phyloP scores from a whole-genome alignment of 176 grass and related monocot species.

The Poa annua region DNA sequence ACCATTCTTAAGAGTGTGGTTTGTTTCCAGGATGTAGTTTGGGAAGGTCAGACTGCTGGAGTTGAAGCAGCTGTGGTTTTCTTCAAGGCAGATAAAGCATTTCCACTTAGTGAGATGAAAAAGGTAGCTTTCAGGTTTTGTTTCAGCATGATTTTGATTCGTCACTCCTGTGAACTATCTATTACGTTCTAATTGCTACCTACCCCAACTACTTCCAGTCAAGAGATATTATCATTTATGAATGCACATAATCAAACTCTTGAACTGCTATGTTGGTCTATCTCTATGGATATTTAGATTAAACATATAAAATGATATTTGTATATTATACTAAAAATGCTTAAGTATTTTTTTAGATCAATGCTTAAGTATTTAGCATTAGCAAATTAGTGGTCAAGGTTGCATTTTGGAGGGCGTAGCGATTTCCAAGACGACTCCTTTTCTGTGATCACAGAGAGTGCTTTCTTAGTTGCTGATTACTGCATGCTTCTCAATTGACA shows the following conservation, averaged over 20 bases:
- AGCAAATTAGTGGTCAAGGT: not conserved
- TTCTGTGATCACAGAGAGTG: not conserved
- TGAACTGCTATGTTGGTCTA: not conserved
- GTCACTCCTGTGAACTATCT: constrained; percentile 18
- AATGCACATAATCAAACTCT: not conserved
- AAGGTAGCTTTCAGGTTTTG: constrained; percentile 63
- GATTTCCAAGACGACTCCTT: not conserved
- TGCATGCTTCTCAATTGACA: constrained; percentile 26
- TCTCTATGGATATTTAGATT: constrained; percentile 1
- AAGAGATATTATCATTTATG: constrained; percentile 14
- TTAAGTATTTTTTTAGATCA: constrained; percentile 7
- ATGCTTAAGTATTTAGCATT: not conserved
- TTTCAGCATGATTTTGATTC: not conserved
- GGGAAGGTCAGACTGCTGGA: constrained; percentile 95
- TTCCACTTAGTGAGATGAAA: constrained; percentile 69
- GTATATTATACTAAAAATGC: not conserved
- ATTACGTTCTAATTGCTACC: constrained; percentile 17
- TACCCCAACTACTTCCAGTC: constrained; percentile 2
- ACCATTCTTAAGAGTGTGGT: constrained; percentile 40
- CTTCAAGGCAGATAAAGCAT: constrained; percentile 87
- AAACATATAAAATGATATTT: not conserved
- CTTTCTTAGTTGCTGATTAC: constrained; percentile 29
- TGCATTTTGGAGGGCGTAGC: not conserved
- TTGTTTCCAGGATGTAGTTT: constrained; percentile 65
- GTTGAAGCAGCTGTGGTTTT: constrained; percentile 79